Evolutionary conservation across 331 rosid species (phyloP).

Genomic region (Phaseolus coccineus): DNA sequence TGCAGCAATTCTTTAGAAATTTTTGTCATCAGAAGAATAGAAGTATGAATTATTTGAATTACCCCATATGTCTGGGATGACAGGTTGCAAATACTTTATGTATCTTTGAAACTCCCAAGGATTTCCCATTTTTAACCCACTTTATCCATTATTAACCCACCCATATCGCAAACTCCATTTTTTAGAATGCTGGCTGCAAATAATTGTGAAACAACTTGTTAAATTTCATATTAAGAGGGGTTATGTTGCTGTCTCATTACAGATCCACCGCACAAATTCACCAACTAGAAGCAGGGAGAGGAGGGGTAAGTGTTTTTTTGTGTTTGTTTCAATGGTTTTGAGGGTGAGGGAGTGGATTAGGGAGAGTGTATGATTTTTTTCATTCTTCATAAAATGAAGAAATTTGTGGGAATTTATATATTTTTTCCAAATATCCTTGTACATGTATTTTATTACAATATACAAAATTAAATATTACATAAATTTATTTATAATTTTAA

Average conservation of each 20-base stretch:
- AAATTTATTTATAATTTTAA: too few relatives aligned
- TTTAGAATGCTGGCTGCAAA: constrained; percentile 4
- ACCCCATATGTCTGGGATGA: constrained; percentile 10
- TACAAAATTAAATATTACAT: too few relatives aligned
- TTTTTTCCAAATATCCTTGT: too few relatives aligned
- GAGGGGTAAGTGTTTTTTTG: too few relatives aligned
- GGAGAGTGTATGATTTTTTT: too few relatives aligned
- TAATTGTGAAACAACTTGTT: not conserved
- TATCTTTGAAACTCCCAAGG: not conserved
- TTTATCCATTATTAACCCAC: not conserved
- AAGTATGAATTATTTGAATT: not conserved
- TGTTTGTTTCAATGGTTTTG: too few relatives aligned
- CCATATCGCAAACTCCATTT: not conserved
- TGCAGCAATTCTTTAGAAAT: constrained; percentile 34
- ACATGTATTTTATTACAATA: too few relatives aligned
- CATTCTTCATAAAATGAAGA: too few relatives aligned
- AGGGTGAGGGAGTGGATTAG: too few relatives aligned
- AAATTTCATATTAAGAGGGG: not conserved
- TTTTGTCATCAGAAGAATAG: constrained; percentile 41
- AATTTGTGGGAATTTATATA: too few relatives aligned
- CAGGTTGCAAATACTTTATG: not conserved
- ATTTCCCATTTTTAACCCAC: not conserved
- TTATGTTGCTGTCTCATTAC: not conserved
- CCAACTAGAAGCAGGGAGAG: too few relatives aligned
- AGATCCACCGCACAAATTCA: not conserved